Evolutionary conservation across 805 yeast genomes (phyloP), one percentile per base, ranked within the genome.

Genomic region (Cephaloascus fragrans): DNA sequence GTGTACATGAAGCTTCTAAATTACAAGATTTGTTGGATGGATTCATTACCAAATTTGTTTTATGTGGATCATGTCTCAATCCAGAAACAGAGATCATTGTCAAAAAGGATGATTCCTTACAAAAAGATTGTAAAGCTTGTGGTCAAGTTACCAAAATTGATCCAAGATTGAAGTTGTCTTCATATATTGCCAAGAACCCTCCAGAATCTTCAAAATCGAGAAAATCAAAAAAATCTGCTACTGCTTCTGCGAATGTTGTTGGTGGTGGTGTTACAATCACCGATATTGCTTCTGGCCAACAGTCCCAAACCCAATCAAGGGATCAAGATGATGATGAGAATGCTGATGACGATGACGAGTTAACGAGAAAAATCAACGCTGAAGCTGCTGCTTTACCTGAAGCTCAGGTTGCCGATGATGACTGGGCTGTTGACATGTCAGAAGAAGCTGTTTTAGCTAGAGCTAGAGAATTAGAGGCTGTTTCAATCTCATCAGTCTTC

Each of bases 51-150:
- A 89, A 81, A 62, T 93, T 87, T 56, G 96, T 93, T 45, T 75
- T 93, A 39, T 93, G 98, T 76, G 89, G 84, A 19, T 74, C 86
- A 41, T 93, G 98, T 73, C 84, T 85, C 69, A 93, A 93, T 67
- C 98, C 98, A 36, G 98, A 93, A 67, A 93, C 98, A 18, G 97
- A 87, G 57, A 80, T 89, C 57, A 71, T 80, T 49, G 71, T 93
- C 50, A 78, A 80, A 52, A 83, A 80, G 50, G 81, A 77, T 47
- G 93, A 81, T 34, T 70, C 69, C 48, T 68, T 93, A 56, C 81
- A 80, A 50, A 80, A 88, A 64, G 97, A 93, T 62, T 93, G 98
- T 73, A 93, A 93, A 61, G 98, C 98, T 18, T 93, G 98, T 73
- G 98, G 98, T 67, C 78, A 81, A 59, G 75, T 90, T 58, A 77